Evolutionary conservation across 192 early-diverging fungal genomes (phyloP).

Genomic region (Pilaira anomala): DNA sequence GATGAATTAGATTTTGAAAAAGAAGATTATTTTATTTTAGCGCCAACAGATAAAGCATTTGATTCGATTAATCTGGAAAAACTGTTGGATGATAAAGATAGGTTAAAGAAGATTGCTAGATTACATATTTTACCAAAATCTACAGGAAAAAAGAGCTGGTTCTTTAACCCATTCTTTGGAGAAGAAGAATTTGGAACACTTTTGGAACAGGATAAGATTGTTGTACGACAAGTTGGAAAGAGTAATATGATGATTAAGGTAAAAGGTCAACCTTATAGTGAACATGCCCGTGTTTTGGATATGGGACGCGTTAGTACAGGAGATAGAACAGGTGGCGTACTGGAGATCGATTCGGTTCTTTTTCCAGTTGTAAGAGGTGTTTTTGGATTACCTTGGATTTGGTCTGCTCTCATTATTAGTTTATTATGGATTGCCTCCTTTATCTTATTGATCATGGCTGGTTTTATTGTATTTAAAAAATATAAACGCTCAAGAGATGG

Average conservation of each 20-base stretch:
- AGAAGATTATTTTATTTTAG: constrained; percentile 41
- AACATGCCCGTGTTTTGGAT: constrained; percentile 12
- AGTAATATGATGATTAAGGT: constrained; percentile 14
- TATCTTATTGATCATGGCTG: background rate
- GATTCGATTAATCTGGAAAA: constrained; percentile 33
- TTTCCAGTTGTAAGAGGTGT: constrained; percentile 18
- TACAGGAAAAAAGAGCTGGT: constrained; percentile 4
- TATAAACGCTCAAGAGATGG: constrained; percentile 12
- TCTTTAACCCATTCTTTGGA: background rate
- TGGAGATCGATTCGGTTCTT: constrained; percentile 27
- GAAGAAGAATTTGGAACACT: constrained; percentile 18
- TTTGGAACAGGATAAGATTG: constrained; percentile 6
- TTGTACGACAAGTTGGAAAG: constrained; percentile 15
- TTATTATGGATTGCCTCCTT: background rate
- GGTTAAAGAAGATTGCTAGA: constrained; percentile 50
- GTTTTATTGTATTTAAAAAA: constrained; percentile 14
- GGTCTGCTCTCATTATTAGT: background rate
- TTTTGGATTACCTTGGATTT: constrained; percentile 20
- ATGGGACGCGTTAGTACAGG: constrained; percentile 23
- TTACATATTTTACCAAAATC: constrained; percentile 61
- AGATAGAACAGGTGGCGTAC: constrained; percentile 17
- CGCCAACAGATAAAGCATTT: constrained; percentile 55
- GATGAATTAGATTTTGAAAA: constrained; percentile 27
- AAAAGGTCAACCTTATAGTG: constrained; percentile 15
- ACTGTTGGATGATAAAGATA: constrained; percentile 33